Evolutionary conservation across 495 filamentous ascomycete species (phyloP).

Genomic region (Penicillium coprophilum): DNA sequence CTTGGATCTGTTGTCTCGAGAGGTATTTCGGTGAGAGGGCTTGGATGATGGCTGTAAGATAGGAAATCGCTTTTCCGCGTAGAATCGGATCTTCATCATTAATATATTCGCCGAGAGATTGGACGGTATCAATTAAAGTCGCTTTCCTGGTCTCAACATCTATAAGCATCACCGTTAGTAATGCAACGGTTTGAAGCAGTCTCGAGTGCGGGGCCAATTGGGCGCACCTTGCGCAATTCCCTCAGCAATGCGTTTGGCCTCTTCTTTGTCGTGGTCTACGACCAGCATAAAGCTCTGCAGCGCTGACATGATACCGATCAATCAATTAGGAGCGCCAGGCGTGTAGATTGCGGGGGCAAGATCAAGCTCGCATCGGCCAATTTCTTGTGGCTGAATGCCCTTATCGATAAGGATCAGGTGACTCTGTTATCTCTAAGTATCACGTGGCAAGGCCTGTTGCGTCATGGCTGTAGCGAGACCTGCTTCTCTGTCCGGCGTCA

Average conservation of each 20-base stretch:
- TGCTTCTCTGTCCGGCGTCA: constrained; percentile 4
- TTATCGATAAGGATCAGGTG: constrained; percentile 34
- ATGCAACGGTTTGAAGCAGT: constrained; percentile 9
- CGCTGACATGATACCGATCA: constrained; percentile 54
- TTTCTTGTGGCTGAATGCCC: constrained; percentile 22
- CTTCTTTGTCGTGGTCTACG: constrained; percentile 60
- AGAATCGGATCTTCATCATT: constrained; percentile 66
- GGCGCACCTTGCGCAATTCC: constrained; percentile 55
- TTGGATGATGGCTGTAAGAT: constrained; percentile 64
- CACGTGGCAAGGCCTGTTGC: constrained; percentile 26
- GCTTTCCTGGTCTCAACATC: constrained; percentile 61
- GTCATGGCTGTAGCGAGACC: constrained; percentile 22
- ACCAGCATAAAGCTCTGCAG: constrained; percentile 65
- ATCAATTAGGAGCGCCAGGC: constrained; percentile 19
- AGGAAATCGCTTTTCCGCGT: constrained; percentile 65
- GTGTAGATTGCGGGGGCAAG: constrained; percentile 13
- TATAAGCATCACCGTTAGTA: constrained; percentile 31
- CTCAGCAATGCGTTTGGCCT: constrained; percentile 58
- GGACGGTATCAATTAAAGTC: constrained; percentile 65
- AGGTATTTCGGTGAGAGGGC: constrained; percentile 57
- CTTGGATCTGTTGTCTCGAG: constrained; percentile 65
- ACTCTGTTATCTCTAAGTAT: constrained; percentile 15
- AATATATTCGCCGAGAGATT: constrained; percentile 67
- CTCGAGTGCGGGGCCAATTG: constrained; percentile 23
- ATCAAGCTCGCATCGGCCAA: constrained; percentile 18